phyloP scores from a whole-genome alignment of 129 eudicot species.

The Glebionis coronaria region DNA sequence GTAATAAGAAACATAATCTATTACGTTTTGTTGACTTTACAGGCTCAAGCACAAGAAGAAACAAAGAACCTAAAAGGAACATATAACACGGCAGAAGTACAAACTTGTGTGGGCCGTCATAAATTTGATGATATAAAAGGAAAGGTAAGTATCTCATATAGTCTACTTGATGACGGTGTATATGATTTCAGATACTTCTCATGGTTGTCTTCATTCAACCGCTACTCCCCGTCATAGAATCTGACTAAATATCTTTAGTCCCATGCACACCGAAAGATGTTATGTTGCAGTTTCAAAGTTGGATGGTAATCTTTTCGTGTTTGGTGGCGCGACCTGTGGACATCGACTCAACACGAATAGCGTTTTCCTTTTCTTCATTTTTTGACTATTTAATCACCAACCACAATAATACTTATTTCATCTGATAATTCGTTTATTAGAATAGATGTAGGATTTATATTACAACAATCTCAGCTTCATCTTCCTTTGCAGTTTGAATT shows the following conservation, averaged over 20 bases:
- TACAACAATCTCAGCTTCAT: no score
- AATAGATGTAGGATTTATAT: no score
- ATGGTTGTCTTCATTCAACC: conserved; percentile 55
- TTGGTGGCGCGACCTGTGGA: conserved; percentile 70
- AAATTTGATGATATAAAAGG: conserved; percentile 8
- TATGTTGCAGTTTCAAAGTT: conserved; percentile 56
- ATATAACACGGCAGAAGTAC: conserved; percentile 18
- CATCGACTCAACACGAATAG: conserved; percentile 69
- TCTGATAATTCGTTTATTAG: no score
- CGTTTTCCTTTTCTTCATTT: no score
- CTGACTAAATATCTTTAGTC: conserved; percentile 40
- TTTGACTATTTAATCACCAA: no score
- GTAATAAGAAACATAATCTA: no score
- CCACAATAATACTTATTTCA: no score
- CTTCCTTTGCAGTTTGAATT: no score
- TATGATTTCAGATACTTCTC: conserved; percentile 63
- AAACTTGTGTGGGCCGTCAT: conserved; percentile 18
- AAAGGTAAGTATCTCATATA: conserved; percentile 27
- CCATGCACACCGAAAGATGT: conserved; percentile 54
- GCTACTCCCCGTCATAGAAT: conserved; percentile 53
- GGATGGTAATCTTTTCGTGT: conserved; percentile 55
- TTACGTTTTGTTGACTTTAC: conserved; percentile 16
- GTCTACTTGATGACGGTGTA: conserved; percentile 50
- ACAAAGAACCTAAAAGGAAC: conserved; percentile 40
- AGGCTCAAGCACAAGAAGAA: conserved; percentile 54